Evolutionary conservation across 2,329 filamentous ascomycete genomes (phyloP).

Genomic region (Elsinoe necatrix): DNA sequence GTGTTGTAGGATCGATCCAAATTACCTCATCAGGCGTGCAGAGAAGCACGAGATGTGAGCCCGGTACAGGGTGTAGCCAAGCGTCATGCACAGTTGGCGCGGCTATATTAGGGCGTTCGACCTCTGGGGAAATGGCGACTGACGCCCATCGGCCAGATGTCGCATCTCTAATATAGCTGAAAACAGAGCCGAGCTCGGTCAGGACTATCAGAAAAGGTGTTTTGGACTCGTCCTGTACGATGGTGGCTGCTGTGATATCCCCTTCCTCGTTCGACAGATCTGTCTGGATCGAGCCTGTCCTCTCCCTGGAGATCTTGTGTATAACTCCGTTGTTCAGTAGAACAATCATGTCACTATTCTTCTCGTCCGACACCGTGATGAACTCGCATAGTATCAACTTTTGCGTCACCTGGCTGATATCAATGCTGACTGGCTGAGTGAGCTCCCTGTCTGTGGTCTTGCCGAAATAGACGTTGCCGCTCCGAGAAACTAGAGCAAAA

Average conservation of each 20-base stretch:
- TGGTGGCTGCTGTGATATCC: background rate
- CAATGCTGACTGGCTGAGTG: background rate
- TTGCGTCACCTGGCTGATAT: background rate
- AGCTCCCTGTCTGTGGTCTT: background rate
- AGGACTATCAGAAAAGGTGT: background rate
- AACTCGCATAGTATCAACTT: constrained; percentile 33
- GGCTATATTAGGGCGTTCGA: background rate
- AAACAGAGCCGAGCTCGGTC: constrained; percentile 2
- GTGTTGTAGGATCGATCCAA: background rate
- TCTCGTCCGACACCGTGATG: constrained; percentile 39
- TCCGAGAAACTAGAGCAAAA: background rate
- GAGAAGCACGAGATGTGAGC: background rate
- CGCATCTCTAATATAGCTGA: background rate
- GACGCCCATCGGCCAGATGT: background rate
- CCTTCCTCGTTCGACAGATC: constrained; percentile 38
- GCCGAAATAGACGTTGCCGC: background rate
- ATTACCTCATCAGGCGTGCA: constrained; percentile 3
- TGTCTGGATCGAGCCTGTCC: constrained; percentile 31
- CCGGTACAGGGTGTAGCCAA: background rate
- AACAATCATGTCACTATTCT: constrained; percentile 26
- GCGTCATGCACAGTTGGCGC: background rate
- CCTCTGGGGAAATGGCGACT: background rate
- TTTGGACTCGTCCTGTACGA: background rate
- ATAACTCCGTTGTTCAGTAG: constrained; percentile 19
- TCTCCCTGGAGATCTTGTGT: background rate